Base-by-base conservation (phyloP, 108 stramenopile species). In the Stephanodiscus triporus region DNA sequence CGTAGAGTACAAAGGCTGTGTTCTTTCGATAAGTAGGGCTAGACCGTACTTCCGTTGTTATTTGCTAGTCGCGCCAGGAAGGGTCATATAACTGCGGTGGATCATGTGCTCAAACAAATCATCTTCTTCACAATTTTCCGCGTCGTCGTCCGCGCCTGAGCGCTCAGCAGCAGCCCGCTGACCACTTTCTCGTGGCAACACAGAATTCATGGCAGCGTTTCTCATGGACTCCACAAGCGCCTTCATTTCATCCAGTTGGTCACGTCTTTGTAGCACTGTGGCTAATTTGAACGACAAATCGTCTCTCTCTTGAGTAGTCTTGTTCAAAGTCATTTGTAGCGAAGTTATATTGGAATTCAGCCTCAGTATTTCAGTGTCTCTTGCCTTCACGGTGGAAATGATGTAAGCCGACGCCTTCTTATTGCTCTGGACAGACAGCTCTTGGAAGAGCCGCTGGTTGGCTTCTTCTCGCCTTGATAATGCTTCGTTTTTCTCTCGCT, bases 331-430 rank as follows among this genome's bases (percentile, higher is more conserved):
- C 45, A 36, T 24, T 48, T 69, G 68, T 13, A 76, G 38, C 8
- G 40, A 30, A 34, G 62, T 32, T 4, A 70, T 29, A 34, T 71
- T 70, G 6, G 69, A 53, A 48, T 34, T 70, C 16, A 80, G 32
- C 23, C 70, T 38, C 23, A 34, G 30, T 65, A 80, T 64, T 62
- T 80, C 79, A 2, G 49, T 20, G 45, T 80, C 79, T 43, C 74
- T 50, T 47, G 68, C 51, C 36, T 75, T 70, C 16, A 76, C 40
- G 4, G 75, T 59, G 36, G 75, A 71, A 38, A 80, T 29, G 17
- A 80, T 76, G 69, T 75, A 80, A 27, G 68, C 68, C 7, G 79
- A 75, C 19, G 79, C 61, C 2, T 45, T 70, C 27, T 80, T 80
- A 26, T 76, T 68, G 42, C 61, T 76, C 45, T 72, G 37, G n/a